Evolutionary conservation across 768 basidiomycete genomes (phyloP).

Genomic region (Trametes coccinea): DNA sequence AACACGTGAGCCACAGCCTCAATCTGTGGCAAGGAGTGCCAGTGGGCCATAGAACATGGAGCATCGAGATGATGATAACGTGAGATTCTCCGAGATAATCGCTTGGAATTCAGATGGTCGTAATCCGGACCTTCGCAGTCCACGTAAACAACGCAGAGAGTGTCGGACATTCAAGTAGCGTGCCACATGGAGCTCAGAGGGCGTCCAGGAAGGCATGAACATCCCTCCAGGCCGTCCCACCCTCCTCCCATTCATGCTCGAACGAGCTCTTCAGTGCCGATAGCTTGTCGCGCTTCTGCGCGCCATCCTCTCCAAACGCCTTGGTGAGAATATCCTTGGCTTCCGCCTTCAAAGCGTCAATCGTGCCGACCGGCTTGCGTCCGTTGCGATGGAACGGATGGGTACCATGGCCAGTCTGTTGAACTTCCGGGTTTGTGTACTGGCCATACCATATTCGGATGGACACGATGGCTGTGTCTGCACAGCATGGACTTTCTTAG

Average conservation of each 20-base stretch:
- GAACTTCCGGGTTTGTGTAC: no score
- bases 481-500: no score
- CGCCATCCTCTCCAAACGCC: conserved; percentile 29
- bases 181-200: neutral
- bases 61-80: no score
- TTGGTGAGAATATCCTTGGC: conserved; percentile 19
- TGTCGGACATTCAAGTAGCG: no score
- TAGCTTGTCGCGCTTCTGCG: conserved; percentile 26
- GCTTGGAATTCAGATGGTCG: no score
- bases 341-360: conserved; percentile 27
- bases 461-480: no score
- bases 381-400: conserved; percentile 24
- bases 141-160: neutral
- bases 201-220: conserved; percentile 4
- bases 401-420: conserved; percentile 14
- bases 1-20: no score
- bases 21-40: no score
- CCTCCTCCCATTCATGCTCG: conserved; percentile 12
- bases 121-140: no score
- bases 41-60: no score
- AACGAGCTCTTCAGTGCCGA: conserved; percentile 2
- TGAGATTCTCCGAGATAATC: no score
- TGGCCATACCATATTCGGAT: no score
- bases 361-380: conserved; percentile 22
- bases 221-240: conserved; percentile 4